Conservation (phyloP, 2,329 filamentous ascomycete species). For the Alternaria gaisen region DNA sequence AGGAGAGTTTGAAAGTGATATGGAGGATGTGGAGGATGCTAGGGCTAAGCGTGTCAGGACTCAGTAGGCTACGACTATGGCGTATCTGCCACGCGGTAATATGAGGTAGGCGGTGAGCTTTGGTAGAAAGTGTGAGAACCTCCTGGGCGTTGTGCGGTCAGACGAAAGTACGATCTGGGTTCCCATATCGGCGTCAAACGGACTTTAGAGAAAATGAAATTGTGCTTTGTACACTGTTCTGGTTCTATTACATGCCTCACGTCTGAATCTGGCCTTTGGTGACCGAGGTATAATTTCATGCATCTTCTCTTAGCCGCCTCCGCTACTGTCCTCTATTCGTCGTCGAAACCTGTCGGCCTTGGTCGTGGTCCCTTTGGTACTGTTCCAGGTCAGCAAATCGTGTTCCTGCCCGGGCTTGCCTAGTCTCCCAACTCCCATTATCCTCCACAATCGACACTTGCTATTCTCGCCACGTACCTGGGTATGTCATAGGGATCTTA, state of each 20-base stretch:
- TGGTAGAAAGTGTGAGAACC: not conserved
- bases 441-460: not conserved
- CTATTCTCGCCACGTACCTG: slow-evolving; percentile 70
- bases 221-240: slow-evolving; percentile 35
- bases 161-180: not conserved
- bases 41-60: slow-evolving; percentile 11
- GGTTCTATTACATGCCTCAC: not conserved
- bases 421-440: not conserved
- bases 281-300: not conserved
- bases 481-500: slow-evolving; percentile 86
- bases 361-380: slow-evolving; percentile 59
- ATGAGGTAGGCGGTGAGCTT: not conserved
- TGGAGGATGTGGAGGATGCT: not conserved
- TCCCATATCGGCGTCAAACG: slow-evolving; percentile 7
- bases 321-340: slow-evolving; percentile 36
- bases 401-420: not conserved
- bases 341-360: slow-evolving; percentile 58
- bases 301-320: not conserved
- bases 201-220: slow-evolving; percentile 22
- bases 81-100: not conserved
- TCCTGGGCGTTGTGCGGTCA: not conserved
- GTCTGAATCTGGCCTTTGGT: not conserved
- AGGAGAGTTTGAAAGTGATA: slow-evolving; percentile 18
- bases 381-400: slow-evolving; percentile 29
- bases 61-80: not conserved